These are phyloP conservation scores for Aurifilum marmelostoma DNA, from an alignment of 2,329 filamentous ascomycete genomes.

Conservation along the genomic window DNA sequence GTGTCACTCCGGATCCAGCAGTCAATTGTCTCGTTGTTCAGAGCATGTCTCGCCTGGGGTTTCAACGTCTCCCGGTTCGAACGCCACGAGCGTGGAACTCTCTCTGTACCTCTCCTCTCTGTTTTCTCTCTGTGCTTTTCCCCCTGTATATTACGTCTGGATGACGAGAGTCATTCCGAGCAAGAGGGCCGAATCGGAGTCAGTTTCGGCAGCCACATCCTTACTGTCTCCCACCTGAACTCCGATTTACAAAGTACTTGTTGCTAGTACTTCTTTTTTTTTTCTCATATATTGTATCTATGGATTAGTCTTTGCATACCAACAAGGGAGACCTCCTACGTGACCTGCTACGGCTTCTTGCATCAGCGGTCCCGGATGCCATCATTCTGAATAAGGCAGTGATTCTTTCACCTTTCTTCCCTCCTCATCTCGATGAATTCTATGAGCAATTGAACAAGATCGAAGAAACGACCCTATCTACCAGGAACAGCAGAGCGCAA, in stretches of 20 bases:
- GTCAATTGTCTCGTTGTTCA: not conserved
- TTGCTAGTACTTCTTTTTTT: too few species aligned
- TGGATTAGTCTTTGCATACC: not conserved
- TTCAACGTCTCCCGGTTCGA: not conserved
- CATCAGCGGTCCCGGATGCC: not conserved
- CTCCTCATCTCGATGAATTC: not conserved
- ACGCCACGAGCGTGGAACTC: not conserved
- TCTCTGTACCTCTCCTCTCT: too few species aligned
- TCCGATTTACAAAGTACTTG: not conserved
- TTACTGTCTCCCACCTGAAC: not conserved
- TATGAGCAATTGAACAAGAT: not conserved
- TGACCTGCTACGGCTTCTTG: not conserved
- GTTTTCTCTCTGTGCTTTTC: not conserved
- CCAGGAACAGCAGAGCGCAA: constrained; percentile 30
- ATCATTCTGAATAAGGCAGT: not conserved
- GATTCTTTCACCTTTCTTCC: not conserved
- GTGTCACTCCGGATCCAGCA: not conserved
- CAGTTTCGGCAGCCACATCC: not conserved
- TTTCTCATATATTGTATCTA: not conserved
- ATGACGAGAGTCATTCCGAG: not conserved
- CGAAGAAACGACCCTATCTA: not conserved
- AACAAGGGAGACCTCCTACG: not conserved
- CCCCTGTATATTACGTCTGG: not conserved
- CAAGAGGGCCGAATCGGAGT: not conserved
- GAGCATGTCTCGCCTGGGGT: not conserved